Conservation (phyloP, 208 protist species). For the Crithidia sp. region DNA sequence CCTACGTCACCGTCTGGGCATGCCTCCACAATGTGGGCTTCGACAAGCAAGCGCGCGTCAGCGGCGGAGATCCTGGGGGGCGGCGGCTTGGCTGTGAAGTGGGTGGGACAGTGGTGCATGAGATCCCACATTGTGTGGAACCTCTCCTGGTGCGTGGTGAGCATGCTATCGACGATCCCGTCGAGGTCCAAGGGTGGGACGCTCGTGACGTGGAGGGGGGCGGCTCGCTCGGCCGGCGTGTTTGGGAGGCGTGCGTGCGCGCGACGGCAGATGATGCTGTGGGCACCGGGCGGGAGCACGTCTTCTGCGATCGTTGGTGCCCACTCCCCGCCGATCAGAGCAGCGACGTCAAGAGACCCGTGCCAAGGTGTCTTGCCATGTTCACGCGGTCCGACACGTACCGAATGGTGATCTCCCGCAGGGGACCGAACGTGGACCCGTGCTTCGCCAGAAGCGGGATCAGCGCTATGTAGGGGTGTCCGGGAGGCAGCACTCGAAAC, state of each 20-base stretch:
- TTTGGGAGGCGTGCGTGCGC: constrained; percentile 15
- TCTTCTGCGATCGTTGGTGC: constrained; percentile 6
- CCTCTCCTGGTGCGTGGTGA: neutral
- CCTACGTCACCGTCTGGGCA: neutral
- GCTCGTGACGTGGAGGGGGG: constrained; percentile 3
- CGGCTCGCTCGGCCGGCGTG: neutral
- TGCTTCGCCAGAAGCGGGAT: constrained; percentile 32
- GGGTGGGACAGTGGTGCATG: neutral
- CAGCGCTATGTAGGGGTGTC: neutral
- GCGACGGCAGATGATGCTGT: constrained; percentile 13
- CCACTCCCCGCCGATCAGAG: constrained; percentile 22
- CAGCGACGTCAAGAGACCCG: constrained; percentile 17
- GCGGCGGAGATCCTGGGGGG: too few species aligned
- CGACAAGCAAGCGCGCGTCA: too few species aligned
- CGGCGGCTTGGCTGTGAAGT: too few species aligned
- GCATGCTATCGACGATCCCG: neutral
- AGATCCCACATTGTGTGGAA: neutral
- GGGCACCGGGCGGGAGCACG: neutral
- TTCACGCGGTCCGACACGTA: constrained; percentile 11
- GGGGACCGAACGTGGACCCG: neutral
- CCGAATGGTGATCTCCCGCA: constrained; percentile 20
- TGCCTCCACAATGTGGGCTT: constrained; percentile 9
- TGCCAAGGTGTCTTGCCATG: constrained; percentile 21
- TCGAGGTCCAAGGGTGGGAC: neutral
- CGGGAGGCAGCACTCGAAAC: neutral